These are phyloP conservation scores for Sugiyamaella novakii DNA, from an alignment of 1,139 yeast species.

Conservation along the genomic window DNA sequence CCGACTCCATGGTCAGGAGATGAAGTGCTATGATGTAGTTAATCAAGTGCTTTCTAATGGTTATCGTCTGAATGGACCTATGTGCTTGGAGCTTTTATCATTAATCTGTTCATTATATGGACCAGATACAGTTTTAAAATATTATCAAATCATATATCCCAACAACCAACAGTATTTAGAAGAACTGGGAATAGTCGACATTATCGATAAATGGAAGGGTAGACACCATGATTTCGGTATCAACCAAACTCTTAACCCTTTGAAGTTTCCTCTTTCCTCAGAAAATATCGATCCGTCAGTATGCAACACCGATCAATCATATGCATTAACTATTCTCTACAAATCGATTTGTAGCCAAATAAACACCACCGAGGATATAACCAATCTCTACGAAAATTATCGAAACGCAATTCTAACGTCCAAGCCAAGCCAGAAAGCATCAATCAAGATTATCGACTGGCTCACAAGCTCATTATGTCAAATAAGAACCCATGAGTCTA, in stretches of 20 bases:
- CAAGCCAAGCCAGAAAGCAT: conserved; percentile 3
- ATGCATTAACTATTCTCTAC: conserved; percentile 15
- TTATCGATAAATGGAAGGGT: conserved; percentile 3
- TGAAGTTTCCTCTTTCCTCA: conserved; percentile 1
- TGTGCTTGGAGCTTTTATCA: conserved; percentile 31
- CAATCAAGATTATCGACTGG: conserved; percentile 30
- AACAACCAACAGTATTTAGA: not conserved
- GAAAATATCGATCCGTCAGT: conserved; percentile 17
- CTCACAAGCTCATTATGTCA: conserved; percentile 33
- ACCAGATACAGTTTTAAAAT: conserved; percentile 27
- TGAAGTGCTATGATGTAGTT: conserved; percentile 33
- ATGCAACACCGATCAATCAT: conserved; percentile 3
- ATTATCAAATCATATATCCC: conserved; percentile 26
- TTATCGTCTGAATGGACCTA: conserved; percentile 17
- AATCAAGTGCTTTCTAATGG: conserved; percentile 25
- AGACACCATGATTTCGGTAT: not conserved
- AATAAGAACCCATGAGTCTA: conserved; percentile 24
- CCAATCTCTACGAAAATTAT: conserved; percentile 29
- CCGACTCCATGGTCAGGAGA: conserved; percentile 30
- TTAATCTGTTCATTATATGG: conserved; percentile 30
- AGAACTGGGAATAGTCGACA: conserved; percentile 1
- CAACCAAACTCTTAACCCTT: not conserved
- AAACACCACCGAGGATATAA: conserved; percentile 16
- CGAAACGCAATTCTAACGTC: conserved; percentile 5
- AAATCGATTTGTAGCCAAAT: conserved; percentile 17